phyloP scores from a whole-genome alignment of 2,329 filamentous ascomycete genomes.

The Phaeosphaeriaceae sp. region DNA sequence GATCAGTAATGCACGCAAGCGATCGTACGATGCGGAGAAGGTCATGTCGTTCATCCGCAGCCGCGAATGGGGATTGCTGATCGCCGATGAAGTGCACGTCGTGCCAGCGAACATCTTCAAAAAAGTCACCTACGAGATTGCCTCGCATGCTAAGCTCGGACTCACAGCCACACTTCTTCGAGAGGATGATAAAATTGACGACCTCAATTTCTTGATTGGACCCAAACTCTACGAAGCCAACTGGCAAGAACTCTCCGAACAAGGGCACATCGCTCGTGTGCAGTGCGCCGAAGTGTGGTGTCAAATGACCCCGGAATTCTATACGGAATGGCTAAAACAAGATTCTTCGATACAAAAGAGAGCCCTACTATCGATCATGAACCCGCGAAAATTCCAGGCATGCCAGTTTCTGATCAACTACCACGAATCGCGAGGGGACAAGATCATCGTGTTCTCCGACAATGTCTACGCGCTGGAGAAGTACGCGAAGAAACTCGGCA shows the following conservation, averaged over 20 bases:
- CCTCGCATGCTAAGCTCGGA: constrained; percentile 93
- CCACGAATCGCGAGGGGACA: constrained; percentile 92
- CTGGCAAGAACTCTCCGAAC: constrained; percentile 98
- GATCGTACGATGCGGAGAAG: constrained; percentile 91
- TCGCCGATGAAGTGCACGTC: constrained; percentile 97
- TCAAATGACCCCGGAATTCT: constrained; percentile 98
- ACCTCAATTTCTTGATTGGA: constrained; percentile 96
- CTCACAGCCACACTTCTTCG: constrained; percentile 91
- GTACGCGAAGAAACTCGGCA: constrained; percentile 83
- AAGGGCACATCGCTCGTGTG: constrained; percentile 95
- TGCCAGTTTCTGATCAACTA: constrained; percentile 99
- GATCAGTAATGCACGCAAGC: constrained; percentile 89
- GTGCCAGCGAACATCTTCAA: constrained; percentile 96
- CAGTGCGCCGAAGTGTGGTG: constrained; percentile 99
- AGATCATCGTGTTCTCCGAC: constrained; percentile 98
- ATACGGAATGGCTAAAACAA: constrained; percentile 83
- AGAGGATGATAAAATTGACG: constrained; percentile 98
- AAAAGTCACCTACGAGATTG: constrained; percentile 90
- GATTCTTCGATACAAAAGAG: constrained; percentile 68
- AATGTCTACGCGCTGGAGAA: constrained; percentile 91
- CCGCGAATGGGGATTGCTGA: constrained; percentile 96
- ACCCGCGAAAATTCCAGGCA: constrained; percentile 94
- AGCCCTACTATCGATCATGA: constrained; percentile 89
- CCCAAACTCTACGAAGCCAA: constrained; percentile 98
- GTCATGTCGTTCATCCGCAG: constrained; percentile 94